Evolutionary conservation across 305 asterid species (phyloP).

Genomic region (Caryopteris hybrid): DNA sequence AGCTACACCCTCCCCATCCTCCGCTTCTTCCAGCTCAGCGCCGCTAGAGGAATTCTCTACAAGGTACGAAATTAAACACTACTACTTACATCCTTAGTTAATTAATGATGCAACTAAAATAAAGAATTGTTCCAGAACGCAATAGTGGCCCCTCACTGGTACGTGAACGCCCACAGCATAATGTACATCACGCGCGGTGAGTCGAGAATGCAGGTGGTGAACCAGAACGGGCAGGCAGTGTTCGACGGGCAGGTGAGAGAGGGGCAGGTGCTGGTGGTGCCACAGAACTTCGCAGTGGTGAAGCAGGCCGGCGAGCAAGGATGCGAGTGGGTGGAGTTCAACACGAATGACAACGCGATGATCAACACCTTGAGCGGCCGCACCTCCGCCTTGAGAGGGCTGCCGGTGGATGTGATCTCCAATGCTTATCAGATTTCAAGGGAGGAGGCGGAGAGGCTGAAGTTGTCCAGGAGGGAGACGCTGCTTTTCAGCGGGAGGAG

Average conservation of each 20-base stretch:
- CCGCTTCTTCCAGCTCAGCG: slow-evolving; percentile 49
- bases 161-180: slow-evolving; percentile 49
- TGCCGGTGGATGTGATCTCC: slow-evolving; percentile 56
- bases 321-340: slow-evolving; percentile 62
- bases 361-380: slow-evolving; percentile 62
- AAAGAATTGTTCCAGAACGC: too few species aligned
- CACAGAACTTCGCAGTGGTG: slow-evolving; percentile 52
- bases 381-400: slow-evolving; percentile 55
- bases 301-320: slow-evolving; percentile 56
- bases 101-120: too few species aligned
- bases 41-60: slow-evolving; percentile 57
- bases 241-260: slow-evolving; percentile 37
- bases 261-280: slow-evolving; percentile 66
- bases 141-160: slow-evolving; percentile 58
- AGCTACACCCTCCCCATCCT: slow-evolving; percentile 59
- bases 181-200: slow-evolving; percentile 51
- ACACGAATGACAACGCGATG: slow-evolving; percentile 66
- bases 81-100: too few species aligned
- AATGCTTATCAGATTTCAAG: slow-evolving; percentile 39
- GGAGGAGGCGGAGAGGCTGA: slow-evolving; percentile 42
- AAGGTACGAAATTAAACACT: slow-evolving; percentile 33
- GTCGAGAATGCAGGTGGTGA: slow-evolving; percentile 46
- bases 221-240: slow-evolving; percentile 57
- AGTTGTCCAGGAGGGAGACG: slow-evolving; percentile 44
- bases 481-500: slow-evolving; percentile 35